Base-by-base conservation (phyloP, 2,329 filamentous ascomycete genomes). In the Allantophomopsis cytisporea region DNA sequence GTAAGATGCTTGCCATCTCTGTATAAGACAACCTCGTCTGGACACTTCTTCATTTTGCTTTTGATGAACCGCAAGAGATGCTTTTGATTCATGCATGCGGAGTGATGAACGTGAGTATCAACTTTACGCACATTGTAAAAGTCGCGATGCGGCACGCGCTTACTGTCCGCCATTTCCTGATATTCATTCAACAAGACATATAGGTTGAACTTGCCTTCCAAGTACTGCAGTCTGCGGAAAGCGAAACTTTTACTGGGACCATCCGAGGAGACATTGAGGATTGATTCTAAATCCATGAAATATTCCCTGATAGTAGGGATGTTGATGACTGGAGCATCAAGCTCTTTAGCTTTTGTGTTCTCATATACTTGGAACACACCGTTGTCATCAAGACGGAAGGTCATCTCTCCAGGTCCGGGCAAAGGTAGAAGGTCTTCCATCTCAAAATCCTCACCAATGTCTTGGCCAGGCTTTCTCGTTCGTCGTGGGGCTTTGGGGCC, bases 61-160 rank as follows among this genome's bases (percentile, higher is more conserved):
- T 98, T 98, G 67, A 98, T 98, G 62, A 98, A 98, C 40, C 91
- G 85, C 44, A 98, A 67, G 41, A 98, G 65, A 70, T 98, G 91
- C 63, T 98, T 98, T 61, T 98, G 91, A 56, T 98, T 98, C 91
- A 98, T 98, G 59, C 91, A 98, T 17, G 91, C 91, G 13, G 91
- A 98, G 60, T 98, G 91, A 57, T 98, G 91, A 50, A 98, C 91
- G 69, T 98, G 91, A 7, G 91, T 98, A 56, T 98, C 91, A 38
- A 98, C 91, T 60, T 98, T 98, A 56, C 91, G 76, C 37, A 98
- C 91, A 55, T 98, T 98, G 67, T 98, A 98, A 56, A 98, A 98
- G 61, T 98, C 91, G 65, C 91, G 79, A 60, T 98, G 91, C 2
- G 91, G 91, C 40, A 96, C 91, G 52, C 84, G 89, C 60, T 98